phyloP scores from a whole-genome alignment of 2,329 filamentous ascomycete species.

The Macrophomina pseudophaseolina region DNA sequence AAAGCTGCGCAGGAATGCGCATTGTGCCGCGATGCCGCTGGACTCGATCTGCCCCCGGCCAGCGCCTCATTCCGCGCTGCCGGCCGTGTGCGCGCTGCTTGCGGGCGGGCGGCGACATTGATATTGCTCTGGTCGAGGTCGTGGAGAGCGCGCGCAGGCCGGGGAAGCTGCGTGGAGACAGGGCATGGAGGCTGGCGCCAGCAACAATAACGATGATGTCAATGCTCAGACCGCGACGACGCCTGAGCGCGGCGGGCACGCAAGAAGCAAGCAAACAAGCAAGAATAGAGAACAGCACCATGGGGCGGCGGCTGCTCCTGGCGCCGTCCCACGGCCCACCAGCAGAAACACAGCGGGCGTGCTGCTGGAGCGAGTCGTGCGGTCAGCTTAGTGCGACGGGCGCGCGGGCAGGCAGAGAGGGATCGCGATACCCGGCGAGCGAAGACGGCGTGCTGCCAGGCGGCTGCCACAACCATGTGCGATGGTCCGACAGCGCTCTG shows the following conservation, averaged over 20 bases:
- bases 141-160: neutral
- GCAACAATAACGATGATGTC: constrained; percentile 17
- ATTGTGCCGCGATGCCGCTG: constrained; percentile 21
- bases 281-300: constrained; percentile 2
- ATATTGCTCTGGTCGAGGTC: neutral
- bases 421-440: neutral
- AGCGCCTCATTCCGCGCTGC: constrained; percentile 21
- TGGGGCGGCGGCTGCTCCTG: constrained; percentile 16
- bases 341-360: neutral
- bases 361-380: constrained; percentile 16
- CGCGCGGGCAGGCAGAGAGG: neutral
- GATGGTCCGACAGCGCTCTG: constrained; percentile 16
- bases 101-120: neutral
- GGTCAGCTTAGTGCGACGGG: constrained; percentile 18
- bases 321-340: constrained; percentile 12
- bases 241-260: neutral
- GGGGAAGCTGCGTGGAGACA: constrained; percentile 10
- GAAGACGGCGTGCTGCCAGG: constrained; percentile 20
- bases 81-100: constrained; percentile 2
- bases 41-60: constrained; percentile 12
- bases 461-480: constrained; percentile 23
- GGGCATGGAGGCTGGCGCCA: constrained; percentile 4
- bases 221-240: constrained; percentile 11
- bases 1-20: constrained; percentile 19
- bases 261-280: neutral